Conservation (phyloP, 2,329 filamentous ascomycete species). For the Gnomoniopsis smithogilvyi region DNA sequence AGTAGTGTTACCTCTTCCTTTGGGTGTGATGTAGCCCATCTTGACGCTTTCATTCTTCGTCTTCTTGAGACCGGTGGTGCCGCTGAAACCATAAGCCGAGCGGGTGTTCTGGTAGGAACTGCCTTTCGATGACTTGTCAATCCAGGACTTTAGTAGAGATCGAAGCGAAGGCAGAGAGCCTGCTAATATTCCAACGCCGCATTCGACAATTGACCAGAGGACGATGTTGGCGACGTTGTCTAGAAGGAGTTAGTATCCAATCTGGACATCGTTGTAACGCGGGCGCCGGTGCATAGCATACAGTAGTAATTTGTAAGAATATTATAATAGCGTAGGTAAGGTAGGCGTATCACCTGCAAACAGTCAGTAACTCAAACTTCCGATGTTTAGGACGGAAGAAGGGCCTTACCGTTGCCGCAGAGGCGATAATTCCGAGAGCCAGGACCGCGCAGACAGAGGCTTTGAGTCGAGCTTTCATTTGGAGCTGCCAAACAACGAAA, state of each 20-base stretch:
- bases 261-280: too few species aligned
- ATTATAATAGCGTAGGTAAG: slow-evolving; percentile 1
- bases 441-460: slow-evolving; percentile 6
- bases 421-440: slow-evolving; percentile 7
- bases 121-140: slow-evolving; percentile 2
- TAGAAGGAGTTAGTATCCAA: not conserved
- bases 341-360: not conserved
- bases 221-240: slow-evolving; percentile 8
- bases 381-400: not conserved
- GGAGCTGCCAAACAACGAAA: slow-evolving; percentile 5
- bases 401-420: not conserved
- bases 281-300: not conserved
- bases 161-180: slow-evolving; percentile 8
- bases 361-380: not conserved
- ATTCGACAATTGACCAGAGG: slow-evolving; percentile 10
- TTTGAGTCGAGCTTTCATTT: slow-evolving; percentile 5
- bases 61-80: not conserved
- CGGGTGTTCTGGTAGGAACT: not conserved
- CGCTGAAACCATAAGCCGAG: not conserved
- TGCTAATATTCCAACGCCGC: slow-evolving; percentile 3
- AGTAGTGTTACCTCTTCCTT: not conserved
- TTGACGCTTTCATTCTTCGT: not conserved
- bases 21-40: slow-evolving; percentile 3
- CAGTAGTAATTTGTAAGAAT: not conserved
- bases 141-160: slow-evolving; percentile 7